Evolutionary conservation across 257 asterid genomes (phyloP).

Genomic region (Euphrasia confusa): DNA sequence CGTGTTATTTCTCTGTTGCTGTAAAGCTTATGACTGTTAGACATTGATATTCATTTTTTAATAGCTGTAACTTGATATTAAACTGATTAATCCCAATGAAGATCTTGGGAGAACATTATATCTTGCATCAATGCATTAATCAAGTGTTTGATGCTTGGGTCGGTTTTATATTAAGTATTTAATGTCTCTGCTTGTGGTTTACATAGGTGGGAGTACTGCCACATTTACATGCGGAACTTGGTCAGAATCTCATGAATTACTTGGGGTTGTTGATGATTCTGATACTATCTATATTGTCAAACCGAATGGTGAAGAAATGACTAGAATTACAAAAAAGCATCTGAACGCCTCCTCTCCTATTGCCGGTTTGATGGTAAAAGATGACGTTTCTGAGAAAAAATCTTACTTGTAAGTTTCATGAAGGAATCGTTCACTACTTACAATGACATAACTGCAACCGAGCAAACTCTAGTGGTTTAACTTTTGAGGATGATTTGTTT

Average conservation of each 20-base stretch:
- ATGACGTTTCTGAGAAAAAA: constrained; percentile 47
- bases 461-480: constrained; percentile 22
- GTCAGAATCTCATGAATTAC: constrained; percentile 91
- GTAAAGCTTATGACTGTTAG: neutral
- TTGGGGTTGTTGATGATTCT: constrained; percentile 81
- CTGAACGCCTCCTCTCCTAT: constrained; percentile 60
- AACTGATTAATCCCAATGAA: constrained; percentile 16
- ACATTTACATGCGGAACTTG: constrained; percentile 70
- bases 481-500: constrained; percentile 23
- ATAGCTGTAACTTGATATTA: neutral
- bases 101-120: constrained; percentile 12
- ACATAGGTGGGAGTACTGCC: constrained; percentile 53
- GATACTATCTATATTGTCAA: constrained; percentile 62
- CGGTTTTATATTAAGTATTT: constrained; percentile 13
- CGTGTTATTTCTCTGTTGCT: constrained; percentile 7
- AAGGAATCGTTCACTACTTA: constrained; percentile 19
- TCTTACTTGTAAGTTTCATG: constrained; percentile 61
- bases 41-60: neutral
- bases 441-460: constrained; percentile 24
- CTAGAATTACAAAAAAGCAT: constrained; percentile 65
- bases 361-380: constrained; percentile 64
- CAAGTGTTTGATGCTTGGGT: constrained; percentile 19
- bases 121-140: constrained; percentile 14
- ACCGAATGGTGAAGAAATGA: constrained; percentile 88
- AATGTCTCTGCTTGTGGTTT: constrained; percentile 25